Evolutionary conservation across 129 eudicot genomes (phyloP).

Genomic region (Escallonia rubra): DNA sequence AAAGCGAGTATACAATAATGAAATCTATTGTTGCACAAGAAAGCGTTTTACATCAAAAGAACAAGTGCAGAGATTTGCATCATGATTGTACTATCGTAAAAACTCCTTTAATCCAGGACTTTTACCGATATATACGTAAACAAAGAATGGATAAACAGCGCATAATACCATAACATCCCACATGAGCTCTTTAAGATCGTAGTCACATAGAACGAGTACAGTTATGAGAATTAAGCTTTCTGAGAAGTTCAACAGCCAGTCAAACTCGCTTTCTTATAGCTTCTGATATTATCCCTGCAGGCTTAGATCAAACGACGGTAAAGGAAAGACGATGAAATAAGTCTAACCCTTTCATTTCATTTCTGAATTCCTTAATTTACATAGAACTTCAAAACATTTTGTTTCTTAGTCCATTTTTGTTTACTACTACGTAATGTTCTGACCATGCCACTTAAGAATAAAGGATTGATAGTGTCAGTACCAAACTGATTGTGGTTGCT

Average conservation of each 20-base stretch:
- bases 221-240: not conserved
- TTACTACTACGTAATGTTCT: not conserved
- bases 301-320: not conserved
- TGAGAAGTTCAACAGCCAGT: not conserved
- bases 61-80: not conserved
- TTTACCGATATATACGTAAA: not conserved
- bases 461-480: slow-evolving; percentile 29
- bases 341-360: not conserved
- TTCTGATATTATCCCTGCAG: not conserved
- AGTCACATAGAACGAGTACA: not conserved
- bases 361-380: not conserved
- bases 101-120: not conserved
- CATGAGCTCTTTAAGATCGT: not conserved
- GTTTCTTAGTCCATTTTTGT: not conserved
- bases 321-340: not conserved
- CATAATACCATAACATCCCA: not conserved
- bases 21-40: not conserved
- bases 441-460: slow-evolving; percentile 39
- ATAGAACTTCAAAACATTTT: not conserved
- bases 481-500: not conserved
- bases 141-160: not conserved
- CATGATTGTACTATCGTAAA: not conserved
- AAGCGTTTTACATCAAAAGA: not conserved
- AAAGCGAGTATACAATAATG: not conserved
- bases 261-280: not conserved